phyloP scores from a whole-genome alignment of 1,284 basidiomycete genomes.

The Ceratobasidium sp. region DNA sequence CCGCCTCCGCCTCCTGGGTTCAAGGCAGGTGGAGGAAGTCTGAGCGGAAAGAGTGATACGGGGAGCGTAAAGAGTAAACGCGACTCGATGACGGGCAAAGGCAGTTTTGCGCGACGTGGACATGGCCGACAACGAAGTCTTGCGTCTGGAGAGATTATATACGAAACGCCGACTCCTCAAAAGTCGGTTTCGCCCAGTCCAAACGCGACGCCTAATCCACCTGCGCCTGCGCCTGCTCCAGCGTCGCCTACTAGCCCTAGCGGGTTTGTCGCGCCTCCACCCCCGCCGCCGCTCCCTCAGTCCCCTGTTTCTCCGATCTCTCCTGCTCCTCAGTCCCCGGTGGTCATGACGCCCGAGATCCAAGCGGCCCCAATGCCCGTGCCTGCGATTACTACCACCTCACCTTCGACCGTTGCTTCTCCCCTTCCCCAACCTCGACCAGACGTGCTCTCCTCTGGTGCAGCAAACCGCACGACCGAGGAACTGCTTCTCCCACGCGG shows the following conservation, averaged over 20 bases:
- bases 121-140: neutral
- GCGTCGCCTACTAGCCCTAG: neutral
- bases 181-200: neutral
- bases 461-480: constrained; percentile 19
- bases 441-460: neutral
- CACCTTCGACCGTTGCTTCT: neutral
- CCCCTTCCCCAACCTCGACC: neutral
- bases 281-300: constrained; percentile 10
- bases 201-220: neutral
- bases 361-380: neutral
- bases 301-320: too few relatives aligned
- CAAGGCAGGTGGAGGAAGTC: neutral
- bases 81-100: neutral
- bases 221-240: neutral
- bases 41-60: neutral
- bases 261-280: constrained; percentile 22
- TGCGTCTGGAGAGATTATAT: constrained; percentile 35
- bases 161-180: constrained; percentile 20
- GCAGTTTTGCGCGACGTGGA: neutral
- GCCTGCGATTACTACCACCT: neutral
- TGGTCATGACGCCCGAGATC: neutral
- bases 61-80: neutral
- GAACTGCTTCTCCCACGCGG: constrained; percentile 18
- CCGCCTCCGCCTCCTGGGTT: constrained; percentile 22
- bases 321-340: neutral